Percentiles rank a stretch among this genome's conserved stretches.
Conservation (phyloP, 805 yeast species). For the Saccharomycopsis fibuligera region DNA sequence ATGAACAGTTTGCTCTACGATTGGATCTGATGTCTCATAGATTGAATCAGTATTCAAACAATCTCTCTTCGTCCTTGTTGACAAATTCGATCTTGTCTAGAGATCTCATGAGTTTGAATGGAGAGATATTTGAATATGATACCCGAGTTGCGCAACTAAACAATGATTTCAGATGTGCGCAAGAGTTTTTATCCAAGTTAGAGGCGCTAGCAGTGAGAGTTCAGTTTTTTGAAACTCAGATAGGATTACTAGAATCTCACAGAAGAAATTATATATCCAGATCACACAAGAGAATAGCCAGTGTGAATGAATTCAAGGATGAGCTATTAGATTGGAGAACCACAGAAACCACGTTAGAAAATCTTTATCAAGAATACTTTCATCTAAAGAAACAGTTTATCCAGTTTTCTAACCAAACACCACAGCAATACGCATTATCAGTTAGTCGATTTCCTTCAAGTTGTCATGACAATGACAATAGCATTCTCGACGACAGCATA, state of each 20-base stretch:
- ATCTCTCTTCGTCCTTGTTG: conserved; percentile 10
- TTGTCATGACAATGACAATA: too few relatives aligned
- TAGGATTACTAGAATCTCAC: conserved; percentile 26
- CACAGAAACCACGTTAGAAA: conserved; percentile 40
- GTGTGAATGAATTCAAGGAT: conserved; percentile 26
- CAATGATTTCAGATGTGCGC: conserved; percentile 26
- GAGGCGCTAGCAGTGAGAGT: conserved; percentile 27
- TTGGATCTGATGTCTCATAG: conserved; percentile 12
- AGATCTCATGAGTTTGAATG: conserved; percentile 17
- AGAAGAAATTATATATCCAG: conserved; percentile 12
- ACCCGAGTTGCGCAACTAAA: conserved; percentile 22
- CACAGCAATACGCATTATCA: conserved; percentile 1
- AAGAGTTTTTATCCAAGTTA: conserved; percentile 26
- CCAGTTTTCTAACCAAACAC: not conserved
- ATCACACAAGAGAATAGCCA: conserved; percentile 19
- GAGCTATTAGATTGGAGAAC: conserved; percentile 39
- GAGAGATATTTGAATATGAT: conserved; percentile 22
- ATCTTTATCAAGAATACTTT: conserved; percentile 35
- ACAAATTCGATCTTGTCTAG: conserved; percentile 16
- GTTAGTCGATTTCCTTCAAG: not conserved
- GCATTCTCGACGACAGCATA: too few relatives aligned
- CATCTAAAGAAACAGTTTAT: conserved; percentile 26
- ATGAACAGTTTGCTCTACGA: conserved; percentile 1
- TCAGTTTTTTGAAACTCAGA: conserved; percentile 29
- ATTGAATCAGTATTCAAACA: conserved; percentile 8